phyloP scores from a whole-genome alignment of 352 stramenopile species.

The Phytophthora fragariae region DNA sequence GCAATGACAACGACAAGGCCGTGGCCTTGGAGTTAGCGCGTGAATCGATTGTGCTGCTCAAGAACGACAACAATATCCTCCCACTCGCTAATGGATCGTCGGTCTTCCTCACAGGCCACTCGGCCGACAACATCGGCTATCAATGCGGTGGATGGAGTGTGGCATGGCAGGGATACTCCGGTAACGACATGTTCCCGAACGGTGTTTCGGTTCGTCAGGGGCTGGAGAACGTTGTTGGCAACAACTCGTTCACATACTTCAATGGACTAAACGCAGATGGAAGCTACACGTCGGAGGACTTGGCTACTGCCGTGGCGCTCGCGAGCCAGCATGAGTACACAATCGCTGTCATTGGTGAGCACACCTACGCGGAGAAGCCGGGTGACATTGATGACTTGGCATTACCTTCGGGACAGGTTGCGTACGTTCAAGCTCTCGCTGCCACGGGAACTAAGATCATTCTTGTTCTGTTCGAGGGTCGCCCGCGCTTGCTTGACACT shows the following conservation, averaged over 20 bases:
- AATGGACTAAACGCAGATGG: slow-evolving; percentile 63
- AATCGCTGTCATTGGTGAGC: slow-evolving; percentile 82
- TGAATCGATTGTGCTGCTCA: slow-evolving; percentile 82
- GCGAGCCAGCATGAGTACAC: slow-evolving; percentile 67
- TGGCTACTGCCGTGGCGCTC: slow-evolving; percentile 60
- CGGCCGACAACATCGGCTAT: slow-evolving; percentile 69
- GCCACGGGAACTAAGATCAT: slow-evolving; percentile 83
- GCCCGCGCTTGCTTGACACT: slow-evolving; percentile 71
- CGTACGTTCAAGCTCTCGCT: slow-evolving; percentile 73
- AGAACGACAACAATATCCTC: slow-evolving; percentile 71
- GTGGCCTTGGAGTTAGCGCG: slow-evolving; percentile 67
- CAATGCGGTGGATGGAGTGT: slow-evolving; percentile 84
- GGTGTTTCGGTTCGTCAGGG: slow-evolving; percentile 62
- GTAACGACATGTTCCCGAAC: slow-evolving; percentile 69
- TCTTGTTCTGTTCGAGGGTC: slow-evolving; percentile 80
- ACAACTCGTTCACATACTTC: slow-evolving; percentile 55
- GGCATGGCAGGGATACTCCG: slow-evolving; percentile 84
- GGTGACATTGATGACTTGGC: slow-evolving; percentile 86
- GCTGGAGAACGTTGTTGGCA: slow-evolving; percentile 43
- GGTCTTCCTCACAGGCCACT: slow-evolving; percentile 77
- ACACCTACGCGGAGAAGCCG: slow-evolving; percentile 83
- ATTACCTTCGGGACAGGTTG: slow-evolving; percentile 68
- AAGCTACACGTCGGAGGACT: slow-evolving; percentile 47
- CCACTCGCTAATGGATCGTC: slow-evolving; percentile 47
- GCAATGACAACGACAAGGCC: slow-evolving; percentile 51